Evolutionary conservation across 78 protist species (phyloP).

Genomic region (Chrysochromulina tobinii): DNA sequence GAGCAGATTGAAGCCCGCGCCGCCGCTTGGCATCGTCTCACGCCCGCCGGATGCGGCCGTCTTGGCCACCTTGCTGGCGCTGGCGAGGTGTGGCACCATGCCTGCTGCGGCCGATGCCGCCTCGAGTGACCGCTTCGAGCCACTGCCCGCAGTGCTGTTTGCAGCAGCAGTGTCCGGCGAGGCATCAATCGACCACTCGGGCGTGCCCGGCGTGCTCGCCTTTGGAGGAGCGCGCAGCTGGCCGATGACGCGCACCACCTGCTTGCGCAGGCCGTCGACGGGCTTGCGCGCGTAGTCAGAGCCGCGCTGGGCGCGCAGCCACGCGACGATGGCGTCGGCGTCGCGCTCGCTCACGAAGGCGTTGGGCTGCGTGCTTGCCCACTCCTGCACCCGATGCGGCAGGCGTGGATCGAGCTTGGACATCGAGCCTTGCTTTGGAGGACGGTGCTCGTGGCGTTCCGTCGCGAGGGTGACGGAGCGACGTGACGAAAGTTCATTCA

Average conservation of each 20-base stretch:
- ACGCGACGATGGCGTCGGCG: background rate
- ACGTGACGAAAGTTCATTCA: too few species aligned
- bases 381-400: background rate
- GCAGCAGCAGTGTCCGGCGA: too few species aligned
- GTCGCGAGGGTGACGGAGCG: too few species aligned
- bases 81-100: background rate
- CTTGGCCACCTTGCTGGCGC: background rate
- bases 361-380: background rate
- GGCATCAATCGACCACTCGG: too few species aligned
- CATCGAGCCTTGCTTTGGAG: too few species aligned
- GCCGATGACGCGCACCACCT: background rate
- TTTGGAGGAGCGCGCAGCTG: background rate
- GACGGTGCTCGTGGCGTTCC: too few species aligned
- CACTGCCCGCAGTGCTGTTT: background rate
- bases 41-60: background rate
- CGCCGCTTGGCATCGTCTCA: background rate
- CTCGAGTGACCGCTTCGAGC: background rate
- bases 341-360: background rate
- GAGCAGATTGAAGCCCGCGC: background rate
- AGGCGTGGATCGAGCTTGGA: background rate
- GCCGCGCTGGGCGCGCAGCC: background rate
- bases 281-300: background rate
- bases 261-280: background rate
- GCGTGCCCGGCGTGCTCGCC: too few species aligned
- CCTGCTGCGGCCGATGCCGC: background rate